Base-by-base conservation (phyloP, 2,329 filamentous ascomycete genomes). In the Cladosporium sp. region DNA sequence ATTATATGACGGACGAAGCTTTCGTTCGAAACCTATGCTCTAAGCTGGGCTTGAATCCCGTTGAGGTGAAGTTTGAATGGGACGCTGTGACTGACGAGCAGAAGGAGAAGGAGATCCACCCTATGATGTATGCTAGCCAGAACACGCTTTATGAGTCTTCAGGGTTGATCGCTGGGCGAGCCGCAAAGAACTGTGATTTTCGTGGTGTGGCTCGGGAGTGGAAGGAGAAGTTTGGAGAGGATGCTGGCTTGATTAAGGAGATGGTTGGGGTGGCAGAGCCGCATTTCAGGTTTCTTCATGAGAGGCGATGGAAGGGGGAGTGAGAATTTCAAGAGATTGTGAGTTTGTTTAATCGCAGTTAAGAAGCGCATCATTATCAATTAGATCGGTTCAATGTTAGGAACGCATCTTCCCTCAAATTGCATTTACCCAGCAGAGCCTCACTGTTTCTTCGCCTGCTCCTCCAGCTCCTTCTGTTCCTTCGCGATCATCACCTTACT, bases 251-350 rank as follows among this genome's bases (percentile, higher is more conserved):
- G 51, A 57, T 65, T n/a, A 53, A 60, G 36, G 58, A 64, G 49
- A 37, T 60, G 47, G 64, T 66, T 10, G 56, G 55, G 15, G 65
- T 65, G 28, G 68, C 73, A 1, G 74, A 75, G 72, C 65, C 68
- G 19, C 72, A 75, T 53, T 77, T 76, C 63, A 69, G 73, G 59
- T 75, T 70, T 59, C 52, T 77, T 51, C 69, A 65, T n/a, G 40
- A 57, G 34, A 58, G 49, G 58, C 50, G 58, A 12, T 51, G 58
- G 32, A 47, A 10, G n/a, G 17, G 17, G 17, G 34, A 20, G 2
- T 3, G 28, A 32, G 4, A 28, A 10, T 32, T 7, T 32, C 28
- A 32, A 32, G 28, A 3, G 8, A 32, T 32, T 32, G 8, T 32
- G 28, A 4, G 12, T 32, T 5, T 32, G 25, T 28, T 9, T 7